Evolutionary conservation across 1,139 yeast species (phyloP).

Genomic region (Entelexis paramagnoliae): DNA sequence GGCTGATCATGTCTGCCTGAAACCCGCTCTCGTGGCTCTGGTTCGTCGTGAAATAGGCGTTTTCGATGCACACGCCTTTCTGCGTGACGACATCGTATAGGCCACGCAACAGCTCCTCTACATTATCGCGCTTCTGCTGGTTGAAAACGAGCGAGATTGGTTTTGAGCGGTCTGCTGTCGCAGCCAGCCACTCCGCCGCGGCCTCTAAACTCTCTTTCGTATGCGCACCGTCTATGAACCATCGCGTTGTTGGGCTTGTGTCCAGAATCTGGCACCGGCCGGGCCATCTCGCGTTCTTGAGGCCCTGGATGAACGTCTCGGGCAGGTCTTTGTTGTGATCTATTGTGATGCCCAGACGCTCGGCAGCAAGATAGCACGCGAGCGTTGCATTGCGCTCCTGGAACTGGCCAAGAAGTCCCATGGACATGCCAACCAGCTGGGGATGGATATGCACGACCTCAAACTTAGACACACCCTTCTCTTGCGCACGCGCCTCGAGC

Average conservation of each 20-base stretch:
- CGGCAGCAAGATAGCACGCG: slow-evolving; percentile 63
- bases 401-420: slow-evolving; percentile 83
- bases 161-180: slow-evolving; percentile 29
- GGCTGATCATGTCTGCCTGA: slow-evolving; percentile 71
- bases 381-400: slow-evolving; percentile 80
- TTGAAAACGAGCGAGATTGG: slow-evolving; percentile 56
- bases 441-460: slow-evolving; percentile 43
- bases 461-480: slow-evolving; percentile 42
- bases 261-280: slow-evolving; percentile 80
- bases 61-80: slow-evolving; percentile 43
- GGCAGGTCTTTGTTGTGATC: slow-evolving; percentile 41
- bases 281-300: slow-evolving; percentile 70
- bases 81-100: slow-evolving; percentile 39
- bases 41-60: slow-evolving; percentile 80
- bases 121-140: slow-evolving; percentile 81
- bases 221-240: slow-evolving; percentile 95
- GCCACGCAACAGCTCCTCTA: slow-evolving; percentile 48
- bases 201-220: slow-evolving; percentile 76
- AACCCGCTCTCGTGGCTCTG: slow-evolving; percentile 87
- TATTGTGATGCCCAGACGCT: slow-evolving; percentile 40
- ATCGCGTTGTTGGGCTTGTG: slow-evolving; percentile 41
- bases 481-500: slow-evolving; percentile 56
- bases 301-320: slow-evolving; percentile 49
- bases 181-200: slow-evolving; percentile 68
- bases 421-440: slow-evolving; percentile 31